A percentile compares a stretch with the other conserved stretches of the same genome.
phyloP scores from a whole-genome alignment of 495 filamentous ascomycete genomes.

The Penicillium pancosmium region DNA sequence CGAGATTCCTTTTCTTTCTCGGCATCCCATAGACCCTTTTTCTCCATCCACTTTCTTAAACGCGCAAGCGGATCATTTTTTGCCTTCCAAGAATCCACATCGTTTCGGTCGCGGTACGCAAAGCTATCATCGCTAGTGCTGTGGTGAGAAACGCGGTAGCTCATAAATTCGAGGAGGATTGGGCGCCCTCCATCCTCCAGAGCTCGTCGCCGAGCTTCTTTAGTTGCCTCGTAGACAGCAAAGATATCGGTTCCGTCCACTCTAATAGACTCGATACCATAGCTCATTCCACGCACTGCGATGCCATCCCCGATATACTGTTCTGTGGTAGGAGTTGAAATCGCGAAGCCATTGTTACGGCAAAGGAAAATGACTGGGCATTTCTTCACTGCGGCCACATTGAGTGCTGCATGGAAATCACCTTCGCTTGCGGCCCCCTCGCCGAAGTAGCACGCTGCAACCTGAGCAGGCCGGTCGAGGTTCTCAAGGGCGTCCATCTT shows the following conservation, averaged over 20 bases:
- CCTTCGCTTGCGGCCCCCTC: conserved; percentile 95
- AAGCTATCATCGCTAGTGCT: conserved; percentile 93
- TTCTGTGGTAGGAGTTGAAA: conserved; percentile 85
- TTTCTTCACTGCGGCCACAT: conserved; percentile 86
- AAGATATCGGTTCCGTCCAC: conserved; percentile 96
- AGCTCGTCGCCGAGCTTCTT: conserved; percentile 71
- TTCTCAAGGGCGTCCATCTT: conserved; percentile 77
- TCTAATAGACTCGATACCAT: conserved; percentile 91
- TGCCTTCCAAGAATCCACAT: conserved; percentile 94
- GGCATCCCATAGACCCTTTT: conserved; percentile 54
- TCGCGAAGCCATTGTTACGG: conserved; percentile 93
- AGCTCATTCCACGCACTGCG: conserved; percentile 82
- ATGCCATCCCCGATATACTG: conserved; percentile 95
- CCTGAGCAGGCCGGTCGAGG: conserved; percentile 60
- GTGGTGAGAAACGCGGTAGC: conserved; percentile 90
- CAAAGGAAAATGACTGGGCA: conserved; percentile 92
- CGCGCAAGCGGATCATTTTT: conserved; percentile 65
- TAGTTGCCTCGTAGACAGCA: conserved; percentile 80
- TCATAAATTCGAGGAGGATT: conserved; percentile 90
- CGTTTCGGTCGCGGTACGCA: conserved; percentile 76
- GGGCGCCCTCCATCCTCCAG: conserved; percentile 73
- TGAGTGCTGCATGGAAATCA: conserved; percentile 92
- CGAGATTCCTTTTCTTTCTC: conserved; percentile 56
- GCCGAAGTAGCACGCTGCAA: conserved; percentile 87
- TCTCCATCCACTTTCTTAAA: conserved; percentile 75